Evolutionary conservation across 2,329 filamentous ascomycete species (phyloP), one percentile per base, ranked within the genome.

Genomic region (Exophiala phaeomuriformis): DNA sequence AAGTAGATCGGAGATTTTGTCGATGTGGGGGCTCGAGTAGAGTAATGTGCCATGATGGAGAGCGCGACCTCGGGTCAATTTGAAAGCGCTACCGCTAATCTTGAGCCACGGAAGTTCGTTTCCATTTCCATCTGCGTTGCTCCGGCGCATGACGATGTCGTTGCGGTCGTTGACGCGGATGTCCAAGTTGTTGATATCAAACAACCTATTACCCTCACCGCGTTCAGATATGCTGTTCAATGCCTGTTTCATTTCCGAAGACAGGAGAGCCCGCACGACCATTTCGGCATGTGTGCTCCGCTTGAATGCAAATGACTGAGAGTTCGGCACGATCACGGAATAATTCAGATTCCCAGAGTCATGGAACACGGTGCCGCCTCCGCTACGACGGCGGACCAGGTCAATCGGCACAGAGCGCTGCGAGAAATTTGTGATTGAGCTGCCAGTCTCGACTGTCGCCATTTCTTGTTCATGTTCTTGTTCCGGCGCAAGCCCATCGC

Each of bases 41-140:
- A 98, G 76, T 64, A 90, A 93, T 0, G 93, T 98, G 5, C 90
- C 93, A 69, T 98, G 93, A 69, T 98, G 93, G 53, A 98, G 75
- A 5, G 90, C 85, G 42, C 91, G 79, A 46, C 81, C 74, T 28
- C 87, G 78, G 0, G 88, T 96, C 50, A 98, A 76, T 70, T 97
- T 97, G 72, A 95, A 98, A 7, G 93, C 93, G 0, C 90, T 96
- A 1, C 93, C 93, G 0, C 90, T 95, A 7, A 97, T 79, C 69
- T 98, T 98, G 66, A 84, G 81, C 1, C 78, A 76, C 35, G 66
- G 65, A 6, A 39, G 58, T 49, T 59, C 51, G 2, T n/a, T 12
- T n/a, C 60, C 53, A 47, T 54, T 47, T 9, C 41, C 51, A 2
- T n/a, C 27, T n/a, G 61, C 53, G 47, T 54, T 47, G 8, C 41